A percentile compares a stretch with the other conserved stretches of the same genome.
phyloP scores from a whole-genome alignment of 1,284 basidiomycete species.

The Bondarzewia mesenterica region DNA sequence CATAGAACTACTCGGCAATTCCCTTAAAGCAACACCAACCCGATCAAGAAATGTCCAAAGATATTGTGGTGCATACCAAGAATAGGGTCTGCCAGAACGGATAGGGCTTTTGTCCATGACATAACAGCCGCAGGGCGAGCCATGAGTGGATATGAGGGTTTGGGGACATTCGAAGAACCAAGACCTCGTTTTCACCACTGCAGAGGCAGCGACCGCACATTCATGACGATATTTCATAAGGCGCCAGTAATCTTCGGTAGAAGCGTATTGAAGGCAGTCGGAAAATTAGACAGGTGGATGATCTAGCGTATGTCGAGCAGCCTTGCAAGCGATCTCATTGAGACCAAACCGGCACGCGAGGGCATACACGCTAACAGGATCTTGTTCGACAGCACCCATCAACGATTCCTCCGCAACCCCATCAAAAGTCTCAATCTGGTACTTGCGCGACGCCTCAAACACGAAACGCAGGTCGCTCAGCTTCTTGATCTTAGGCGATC shows the following conservation, averaged over 20 bases:
- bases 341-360: neutral
- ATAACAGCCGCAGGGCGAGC: neutral
- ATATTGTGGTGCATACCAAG: neutral
- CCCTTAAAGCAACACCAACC: neutral
- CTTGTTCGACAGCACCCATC: neutral
- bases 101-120: no score
- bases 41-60: neutral
- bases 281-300: neutral
- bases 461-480: neutral
- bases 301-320: neutral
- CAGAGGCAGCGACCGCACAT: neutral
- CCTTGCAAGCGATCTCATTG: neutral
- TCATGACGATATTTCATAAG: neutral
- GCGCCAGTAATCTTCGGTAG: neutral
- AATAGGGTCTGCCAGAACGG: no score
- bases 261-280: neutral
- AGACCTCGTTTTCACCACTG: neutral
- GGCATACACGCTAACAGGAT: constrained; percentile 1
- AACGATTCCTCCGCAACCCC: neutral
- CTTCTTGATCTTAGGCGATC: neutral
- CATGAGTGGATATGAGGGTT: neutral
- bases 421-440: no score
- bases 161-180: neutral
- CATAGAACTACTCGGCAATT: neutral
- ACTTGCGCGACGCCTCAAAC: no score